Base-by-base conservation (phyloP, 2,329 filamentous ascomycete genomes). In the Cytospora piceicola region DNA sequence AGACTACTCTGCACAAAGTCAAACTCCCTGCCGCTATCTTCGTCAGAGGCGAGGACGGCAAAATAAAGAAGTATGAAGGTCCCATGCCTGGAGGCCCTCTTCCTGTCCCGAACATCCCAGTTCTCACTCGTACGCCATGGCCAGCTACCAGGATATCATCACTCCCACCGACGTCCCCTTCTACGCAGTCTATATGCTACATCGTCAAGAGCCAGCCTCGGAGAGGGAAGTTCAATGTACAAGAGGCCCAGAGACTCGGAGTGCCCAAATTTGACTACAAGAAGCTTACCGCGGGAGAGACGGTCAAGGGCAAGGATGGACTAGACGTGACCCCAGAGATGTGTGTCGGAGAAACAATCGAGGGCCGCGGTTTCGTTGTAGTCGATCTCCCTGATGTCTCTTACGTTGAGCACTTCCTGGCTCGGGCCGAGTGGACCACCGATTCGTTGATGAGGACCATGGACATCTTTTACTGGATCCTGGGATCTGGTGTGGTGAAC, bases 251-350 rank as follows among this genome's bases (percentile, higher is more conserved):
- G 67, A 81, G 79, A 32, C 78, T 93, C 2, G 89, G 89, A 1
- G 85, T 98, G 0, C 77, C 79, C 24, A 83, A 80, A 61, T 75
- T 70, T 0, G 79, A 89, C 58, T 96, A 84, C 75, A 81, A 81
- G 42, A 72, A 75, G 15, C 81, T 99, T 53, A 82, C 89, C 0
- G 75, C 73, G 1, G 93, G 93, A 2, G 70, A 88, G 68, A 88
- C 77, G 57, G 88, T 95, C 1, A 78, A 80, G 61, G 88, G 86
- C 29, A 79, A 82, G 17, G 84, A 90, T 71, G 93, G 92, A 5
- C 82, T 81, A 8, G 84, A 83, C 0, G 86, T 99, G 34, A 95
- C 90, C 0, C 90, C 94, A 1, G 91, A 95, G 0, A 95, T 96
- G 89, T 93, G 98, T 1, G 74, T 99, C 60, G 92, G 85, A 1